These are phyloP conservation scores for Parachlorella kessleri DNA, from an alignment of 139 green algal genomes.

Conservation along the genomic window DNA sequence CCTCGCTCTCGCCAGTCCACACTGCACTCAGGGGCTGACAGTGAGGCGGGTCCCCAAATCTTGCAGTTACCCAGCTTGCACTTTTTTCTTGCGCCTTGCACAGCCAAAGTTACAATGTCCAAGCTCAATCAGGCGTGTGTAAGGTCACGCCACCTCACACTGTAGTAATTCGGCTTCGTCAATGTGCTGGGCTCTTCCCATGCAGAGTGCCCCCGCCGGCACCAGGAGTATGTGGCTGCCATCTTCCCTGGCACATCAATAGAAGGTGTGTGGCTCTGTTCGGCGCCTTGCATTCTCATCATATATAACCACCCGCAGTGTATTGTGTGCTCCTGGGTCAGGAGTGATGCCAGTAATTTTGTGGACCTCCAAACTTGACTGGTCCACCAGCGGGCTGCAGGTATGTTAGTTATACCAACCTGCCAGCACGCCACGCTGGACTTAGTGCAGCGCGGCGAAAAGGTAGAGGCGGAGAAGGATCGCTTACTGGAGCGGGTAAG, in stretches of 20 bases:
- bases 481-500: constrained; percentile 74
- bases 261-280: constrained; percentile 39
- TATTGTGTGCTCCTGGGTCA: too few species aligned
- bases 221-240: constrained; percentile 52
- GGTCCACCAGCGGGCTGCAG: constrained; percentile 30
- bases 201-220: constrained; percentile 51
- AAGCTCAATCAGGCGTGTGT: neutral
- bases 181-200: neutral
- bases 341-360: neutral
- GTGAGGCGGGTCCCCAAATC: neutral
- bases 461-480: constrained; percentile 89
- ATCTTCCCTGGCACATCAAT: constrained; percentile 50
- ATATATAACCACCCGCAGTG: too few species aligned
- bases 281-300: too few species aligned
- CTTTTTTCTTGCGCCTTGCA: neutral
- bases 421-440: constrained; percentile 83
- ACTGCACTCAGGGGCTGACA: neutral
- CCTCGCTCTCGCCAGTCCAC: neutral
- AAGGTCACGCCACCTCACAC: neutral
- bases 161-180: neutral
- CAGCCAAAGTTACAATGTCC: neutral
- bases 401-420: constrained; percentile 73
- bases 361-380: constrained; percentile 18
- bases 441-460: constrained; percentile 79
- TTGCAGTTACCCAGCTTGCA: neutral